These are phyloP conservation scores for Thielaviopsis cerberus DNA, from an alignment of 2,329 filamentous ascomycete genomes.

Conservation along the genomic window DNA sequence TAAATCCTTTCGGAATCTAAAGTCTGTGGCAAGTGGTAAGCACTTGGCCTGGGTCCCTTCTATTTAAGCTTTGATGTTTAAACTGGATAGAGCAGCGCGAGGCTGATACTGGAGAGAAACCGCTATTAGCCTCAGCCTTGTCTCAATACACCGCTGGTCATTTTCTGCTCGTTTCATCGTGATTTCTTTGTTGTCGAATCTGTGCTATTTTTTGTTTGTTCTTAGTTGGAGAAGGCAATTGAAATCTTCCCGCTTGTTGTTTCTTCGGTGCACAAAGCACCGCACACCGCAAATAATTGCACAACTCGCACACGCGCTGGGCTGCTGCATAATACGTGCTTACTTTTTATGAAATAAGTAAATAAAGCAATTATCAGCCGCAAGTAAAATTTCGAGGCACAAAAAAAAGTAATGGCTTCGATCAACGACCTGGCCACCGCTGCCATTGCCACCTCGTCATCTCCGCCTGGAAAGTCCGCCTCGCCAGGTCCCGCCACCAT, in stretches of 20 bases:
- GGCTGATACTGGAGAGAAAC: not conserved
- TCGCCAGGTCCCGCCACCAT: slow-evolving; percentile 14
- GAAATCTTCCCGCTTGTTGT: no score
- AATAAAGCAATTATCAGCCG: not conserved
- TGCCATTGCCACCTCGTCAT: slow-evolving; percentile 25
- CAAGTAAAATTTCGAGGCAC: not conserved
- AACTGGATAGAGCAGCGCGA: not conserved
- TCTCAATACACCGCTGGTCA: not conserved
- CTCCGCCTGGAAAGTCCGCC: slow-evolving; percentile 12
- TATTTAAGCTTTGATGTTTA: not conserved
- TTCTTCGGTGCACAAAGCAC: no score
- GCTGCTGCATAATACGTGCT: not conserved
- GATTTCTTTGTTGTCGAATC: not conserved
- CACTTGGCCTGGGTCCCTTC: not conserved
- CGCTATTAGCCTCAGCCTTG: not conserved
- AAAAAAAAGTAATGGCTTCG: slow-evolving; percentile 21
- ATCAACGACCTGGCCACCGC: slow-evolving; percentile 32
- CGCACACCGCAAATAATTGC: not conserved
- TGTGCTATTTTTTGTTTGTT: not conserved
- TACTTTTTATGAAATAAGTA: not conserved
- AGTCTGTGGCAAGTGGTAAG: not conserved
- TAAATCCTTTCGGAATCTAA: not conserved
- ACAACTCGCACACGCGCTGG: not conserved
- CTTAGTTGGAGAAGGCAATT: no score
- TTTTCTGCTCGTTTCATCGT: no score